Conservation (phyloP, 257 asterid genomes). For the Fraxinus pennsylvanica region DNA sequence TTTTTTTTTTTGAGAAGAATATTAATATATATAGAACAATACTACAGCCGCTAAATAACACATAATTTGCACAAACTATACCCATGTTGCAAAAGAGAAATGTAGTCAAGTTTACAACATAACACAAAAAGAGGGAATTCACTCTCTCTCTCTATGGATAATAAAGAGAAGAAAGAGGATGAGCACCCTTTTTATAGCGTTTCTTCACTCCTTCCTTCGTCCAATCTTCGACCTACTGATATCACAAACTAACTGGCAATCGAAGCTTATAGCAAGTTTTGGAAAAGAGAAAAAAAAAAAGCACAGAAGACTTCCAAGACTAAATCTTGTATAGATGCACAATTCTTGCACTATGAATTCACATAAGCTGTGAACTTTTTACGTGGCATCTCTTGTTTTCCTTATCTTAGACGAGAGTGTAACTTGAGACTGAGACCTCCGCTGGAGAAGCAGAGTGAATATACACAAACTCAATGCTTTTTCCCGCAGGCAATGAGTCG, state of each 20-base stretch:
- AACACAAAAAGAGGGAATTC: constrained; percentile 28
- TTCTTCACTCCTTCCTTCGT: constrained; percentile 86
- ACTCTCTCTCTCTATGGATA: constrained; percentile 32
- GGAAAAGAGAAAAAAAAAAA: neutral
- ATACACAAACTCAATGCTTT: constrained; percentile 86
- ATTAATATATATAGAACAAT: no score
- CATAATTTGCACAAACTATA: constrained; percentile 36
- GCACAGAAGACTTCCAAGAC: constrained; percentile 16
- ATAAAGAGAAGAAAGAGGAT: constrained; percentile 91
- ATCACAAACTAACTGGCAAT: constrained; percentile 54
- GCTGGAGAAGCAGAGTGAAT: constrained; percentile 88
- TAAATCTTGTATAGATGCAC: constrained; percentile 63
- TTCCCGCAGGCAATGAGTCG: constrained; percentile 70
- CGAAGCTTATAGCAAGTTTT: constrained; percentile 30
- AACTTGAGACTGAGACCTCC: constrained; percentile 69
- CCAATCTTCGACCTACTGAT: constrained; percentile 50
- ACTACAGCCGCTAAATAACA: neutral
- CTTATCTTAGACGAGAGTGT: constrained; percentile 51
- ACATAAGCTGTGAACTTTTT: constrained; percentile 34
- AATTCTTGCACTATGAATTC: constrained; percentile 43
- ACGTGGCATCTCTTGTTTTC: neutral
- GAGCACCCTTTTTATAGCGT: constrained; percentile 64
- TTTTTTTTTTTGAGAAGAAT: neutral
- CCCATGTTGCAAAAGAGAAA: constrained; percentile 39
- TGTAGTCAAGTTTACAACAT: constrained; percentile 63